phyloP scores from a whole-genome alignment of 2,329 filamentous ascomycete genomes.

The Fusarium brachygibbosum region DNA sequence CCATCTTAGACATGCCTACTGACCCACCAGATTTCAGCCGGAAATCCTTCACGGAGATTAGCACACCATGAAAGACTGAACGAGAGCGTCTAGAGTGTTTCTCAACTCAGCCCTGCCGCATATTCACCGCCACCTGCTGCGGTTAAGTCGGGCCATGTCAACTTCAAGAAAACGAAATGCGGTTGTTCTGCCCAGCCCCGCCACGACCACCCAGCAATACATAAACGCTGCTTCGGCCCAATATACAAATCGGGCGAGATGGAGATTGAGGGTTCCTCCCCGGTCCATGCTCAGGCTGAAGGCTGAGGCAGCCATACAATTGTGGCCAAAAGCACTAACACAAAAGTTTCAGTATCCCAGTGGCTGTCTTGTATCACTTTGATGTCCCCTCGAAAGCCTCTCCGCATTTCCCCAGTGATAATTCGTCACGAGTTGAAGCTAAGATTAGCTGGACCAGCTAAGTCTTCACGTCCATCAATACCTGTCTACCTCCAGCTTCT shows the following conservation, averaged over 20 bases:
- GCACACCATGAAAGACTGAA: not conserved
- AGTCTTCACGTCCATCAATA: not conserved
- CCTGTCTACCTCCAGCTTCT: not conserved
- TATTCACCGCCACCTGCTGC: not conserved
- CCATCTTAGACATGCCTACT: not conserved
- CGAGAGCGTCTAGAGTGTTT: not conserved
- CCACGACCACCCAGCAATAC: not conserved
- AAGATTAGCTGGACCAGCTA: not conserved
- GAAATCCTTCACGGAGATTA: not conserved
- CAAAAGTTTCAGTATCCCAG: not conserved
- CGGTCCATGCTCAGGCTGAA: not conserved
- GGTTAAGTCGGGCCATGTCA: not conserved
- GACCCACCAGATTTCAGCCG: not conserved
- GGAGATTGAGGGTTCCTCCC: not conserved
- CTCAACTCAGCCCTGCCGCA: not conserved
- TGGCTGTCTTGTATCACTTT: not conserved
- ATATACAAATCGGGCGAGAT: not conserved
- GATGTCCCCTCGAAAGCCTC: not conserved
- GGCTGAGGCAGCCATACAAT: not conserved
- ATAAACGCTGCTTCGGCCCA: not conserved
- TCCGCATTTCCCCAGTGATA: not conserved
- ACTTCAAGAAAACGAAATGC: not conserved
- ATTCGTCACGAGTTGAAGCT: not conserved
- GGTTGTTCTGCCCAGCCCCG: not conserved
- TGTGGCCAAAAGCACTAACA: not conserved